Evolutionary conservation across 2,329 filamentous ascomycete genomes (phyloP).

Genomic region (Diaporthe longicolla): DNA sequence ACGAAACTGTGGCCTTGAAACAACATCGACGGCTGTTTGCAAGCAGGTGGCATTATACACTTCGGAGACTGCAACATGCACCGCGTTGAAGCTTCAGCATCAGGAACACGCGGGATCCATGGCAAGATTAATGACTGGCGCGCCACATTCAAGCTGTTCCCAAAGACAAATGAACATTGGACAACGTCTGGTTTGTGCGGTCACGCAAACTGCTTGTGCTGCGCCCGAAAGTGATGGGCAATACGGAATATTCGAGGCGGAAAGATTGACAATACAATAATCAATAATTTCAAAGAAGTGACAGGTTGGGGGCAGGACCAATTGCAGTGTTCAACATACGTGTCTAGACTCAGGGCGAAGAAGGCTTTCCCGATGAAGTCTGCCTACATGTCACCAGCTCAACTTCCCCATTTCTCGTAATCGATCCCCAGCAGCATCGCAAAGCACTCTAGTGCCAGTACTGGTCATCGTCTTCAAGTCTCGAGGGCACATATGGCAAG

Average conservation of each 20-base stretch:
- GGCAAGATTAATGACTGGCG: too few relatives aligned
- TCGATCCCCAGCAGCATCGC: not conserved
- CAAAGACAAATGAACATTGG: not conserved
- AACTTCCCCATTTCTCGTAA: not conserved
- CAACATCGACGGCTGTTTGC: not conserved
- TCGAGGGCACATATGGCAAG: not conserved
- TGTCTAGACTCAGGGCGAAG: not conserved
- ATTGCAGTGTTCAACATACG: too few relatives aligned
- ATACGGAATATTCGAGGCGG: not conserved
- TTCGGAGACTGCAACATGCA: constrained; percentile 49
- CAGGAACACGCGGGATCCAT: not conserved
- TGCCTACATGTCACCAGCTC: not conserved
- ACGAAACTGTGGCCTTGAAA: not conserved
- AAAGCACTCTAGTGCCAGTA: not conserved
- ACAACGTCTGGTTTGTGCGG: not conserved
- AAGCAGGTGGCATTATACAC: not conserved
- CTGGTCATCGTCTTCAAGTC: not conserved
- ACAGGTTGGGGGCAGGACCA: too few relatives aligned
- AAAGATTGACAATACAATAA: not conserved
- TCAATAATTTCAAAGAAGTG: not conserved
- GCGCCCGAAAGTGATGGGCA: too few relatives aligned
- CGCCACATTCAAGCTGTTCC: not conserved
- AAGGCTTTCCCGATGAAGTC: not conserved
- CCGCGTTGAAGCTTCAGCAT: constrained; percentile 59
- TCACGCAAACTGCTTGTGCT: not conserved